Percentiles rank a stretch among this genome's conserved stretches.
Conservation (phyloP, 2,329 filamentous ascomycete genomes). For the Sarocladiaceae sp. region DNA sequence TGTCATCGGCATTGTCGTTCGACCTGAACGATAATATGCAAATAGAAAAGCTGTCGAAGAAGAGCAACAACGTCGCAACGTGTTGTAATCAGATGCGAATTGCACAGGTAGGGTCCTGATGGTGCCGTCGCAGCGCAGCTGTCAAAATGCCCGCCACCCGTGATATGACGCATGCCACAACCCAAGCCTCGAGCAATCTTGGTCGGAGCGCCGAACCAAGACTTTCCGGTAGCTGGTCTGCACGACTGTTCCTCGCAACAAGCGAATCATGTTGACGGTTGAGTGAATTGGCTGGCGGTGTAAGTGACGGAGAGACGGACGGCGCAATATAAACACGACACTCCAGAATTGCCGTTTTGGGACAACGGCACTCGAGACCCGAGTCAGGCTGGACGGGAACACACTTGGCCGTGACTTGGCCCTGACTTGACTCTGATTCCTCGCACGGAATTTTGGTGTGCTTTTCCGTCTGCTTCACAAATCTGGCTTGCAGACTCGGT, state of each 20-base stretch:
- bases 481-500: too few relatives aligned
- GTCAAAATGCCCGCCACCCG: background rate
- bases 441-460: too few relatives aligned
- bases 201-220: background rate
- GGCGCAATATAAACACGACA: background rate
- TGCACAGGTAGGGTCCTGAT: too few relatives aligned
- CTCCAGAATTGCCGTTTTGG: slow-evolving; percentile 2
- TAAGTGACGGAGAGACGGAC: too few relatives aligned
- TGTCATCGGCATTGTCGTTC: too few relatives aligned
- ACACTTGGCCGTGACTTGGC: background rate
- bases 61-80: too few relatives aligned
- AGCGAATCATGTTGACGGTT: background rate
- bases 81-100: too few relatives aligned
- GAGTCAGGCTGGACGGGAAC: background rate
- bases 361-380: slow-evolving; percentile 4
- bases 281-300: background rate
- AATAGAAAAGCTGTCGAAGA: too few relatives aligned
- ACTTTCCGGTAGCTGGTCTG: too few relatives aligned
- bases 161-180: slow-evolving; percentile 1
- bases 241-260: too few relatives aligned
- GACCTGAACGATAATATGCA: too few relatives aligned
- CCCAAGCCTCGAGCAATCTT: background rate
- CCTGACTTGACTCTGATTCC: background rate
- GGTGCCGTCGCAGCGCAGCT: background rate
- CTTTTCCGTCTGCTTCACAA: too few relatives aligned